phyloP scores from a whole-genome alignment of 2,329 filamentous ascomycete genomes.

The Elsinoe arachidis region DNA sequence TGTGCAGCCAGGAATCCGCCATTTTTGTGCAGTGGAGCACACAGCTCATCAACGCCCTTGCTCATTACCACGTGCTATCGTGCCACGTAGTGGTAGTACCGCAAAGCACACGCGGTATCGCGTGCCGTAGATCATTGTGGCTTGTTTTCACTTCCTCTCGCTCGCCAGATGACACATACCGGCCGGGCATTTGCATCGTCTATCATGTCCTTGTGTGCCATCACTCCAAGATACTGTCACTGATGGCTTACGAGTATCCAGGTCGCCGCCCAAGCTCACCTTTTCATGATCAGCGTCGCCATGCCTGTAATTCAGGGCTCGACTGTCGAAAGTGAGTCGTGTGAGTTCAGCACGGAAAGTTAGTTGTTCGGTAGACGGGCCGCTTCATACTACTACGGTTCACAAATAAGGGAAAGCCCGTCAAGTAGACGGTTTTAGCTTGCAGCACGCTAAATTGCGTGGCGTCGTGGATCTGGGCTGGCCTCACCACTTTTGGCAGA shows the following conservation, averaged over 20 bases:
- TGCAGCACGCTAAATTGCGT: too few relatives aligned
- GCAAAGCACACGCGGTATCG: not conserved
- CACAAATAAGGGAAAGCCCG: not conserved
- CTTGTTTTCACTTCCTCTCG: not conserved
- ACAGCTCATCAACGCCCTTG: slow-evolving; percentile 2
- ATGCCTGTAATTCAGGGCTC: not conserved
- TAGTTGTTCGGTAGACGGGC: not conserved
- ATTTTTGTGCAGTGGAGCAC: not conserved
- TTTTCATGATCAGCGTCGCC: not conserved
- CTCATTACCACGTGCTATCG: slow-evolving; percentile 6
- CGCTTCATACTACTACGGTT: not conserved
- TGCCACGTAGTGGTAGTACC: slow-evolving; percentile 3
- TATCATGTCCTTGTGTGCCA: not conserved
- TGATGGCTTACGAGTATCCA: not conserved
- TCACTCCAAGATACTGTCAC: not conserved
- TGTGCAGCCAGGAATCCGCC: not conserved
- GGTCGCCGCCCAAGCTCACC: not conserved
- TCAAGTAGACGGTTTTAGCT: too few relatives aligned
- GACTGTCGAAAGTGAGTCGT: not conserved
- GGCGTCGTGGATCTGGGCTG: too few relatives aligned
- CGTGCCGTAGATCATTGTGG: slow-evolving; percentile 10
- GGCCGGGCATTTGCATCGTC: not conserved
- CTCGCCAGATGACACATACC: slow-evolving; percentile 1
- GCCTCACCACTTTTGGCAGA: too few relatives aligned
- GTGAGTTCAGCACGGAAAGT: not conserved